Evolutionary conservation across 2,329 filamentous ascomycete genomes (phyloP).

Genomic region (Zymoseptoria tritici): DNA sequence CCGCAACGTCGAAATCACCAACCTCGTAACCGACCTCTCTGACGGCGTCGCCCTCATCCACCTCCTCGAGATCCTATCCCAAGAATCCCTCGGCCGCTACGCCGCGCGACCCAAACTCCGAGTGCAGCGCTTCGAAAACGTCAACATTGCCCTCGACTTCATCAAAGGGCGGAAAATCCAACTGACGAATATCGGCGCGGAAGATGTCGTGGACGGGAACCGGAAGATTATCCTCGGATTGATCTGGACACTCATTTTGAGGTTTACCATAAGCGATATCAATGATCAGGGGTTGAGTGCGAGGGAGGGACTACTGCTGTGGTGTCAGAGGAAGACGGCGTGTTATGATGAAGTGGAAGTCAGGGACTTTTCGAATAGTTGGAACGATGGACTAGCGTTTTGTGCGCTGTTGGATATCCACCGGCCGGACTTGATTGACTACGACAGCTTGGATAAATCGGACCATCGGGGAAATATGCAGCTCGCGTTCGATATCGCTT

Average conservation of each 20-base stretch:
- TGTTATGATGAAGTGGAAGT: conserved; percentile 98
- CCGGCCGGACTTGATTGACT: conserved; percentile 93
- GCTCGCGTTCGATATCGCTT: conserved; percentile 90
- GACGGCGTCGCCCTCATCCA: conserved; percentile 96
- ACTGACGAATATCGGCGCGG: conserved; percentile 96
- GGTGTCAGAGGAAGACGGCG: conserved; percentile 97
- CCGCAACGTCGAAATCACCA: conserved; percentile 71
- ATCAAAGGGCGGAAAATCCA: conserved; percentile 86
- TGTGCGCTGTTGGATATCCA: conserved; percentile 96
- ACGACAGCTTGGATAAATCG: conserved; percentile 84
- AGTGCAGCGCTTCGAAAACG: conserved; percentile 96
- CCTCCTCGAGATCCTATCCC: conserved; percentile 89
- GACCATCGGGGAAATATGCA: conserved; percentile 98
- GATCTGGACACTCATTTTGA: conserved; percentile 96
- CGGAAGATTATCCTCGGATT: conserved; percentile 93
- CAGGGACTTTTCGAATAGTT: conserved; percentile 87
- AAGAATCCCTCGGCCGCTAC: conserved; percentile 92
- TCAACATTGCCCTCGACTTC: conserved; percentile 89
- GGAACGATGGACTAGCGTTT: conserved; percentile 96
- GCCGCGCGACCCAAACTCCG: conserved; percentile 92
- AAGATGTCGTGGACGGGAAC: conserved; percentile 97
- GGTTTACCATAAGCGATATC: conserved; percentile 98
- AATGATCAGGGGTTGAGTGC: conserved; percentile 96
- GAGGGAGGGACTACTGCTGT: conserved; percentile 87
- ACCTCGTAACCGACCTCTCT: conserved; percentile 81